Evolutionary conservation across 768 basidiomycete genomes (phyloP).

Genomic region (Cyathus striatus): DNA sequence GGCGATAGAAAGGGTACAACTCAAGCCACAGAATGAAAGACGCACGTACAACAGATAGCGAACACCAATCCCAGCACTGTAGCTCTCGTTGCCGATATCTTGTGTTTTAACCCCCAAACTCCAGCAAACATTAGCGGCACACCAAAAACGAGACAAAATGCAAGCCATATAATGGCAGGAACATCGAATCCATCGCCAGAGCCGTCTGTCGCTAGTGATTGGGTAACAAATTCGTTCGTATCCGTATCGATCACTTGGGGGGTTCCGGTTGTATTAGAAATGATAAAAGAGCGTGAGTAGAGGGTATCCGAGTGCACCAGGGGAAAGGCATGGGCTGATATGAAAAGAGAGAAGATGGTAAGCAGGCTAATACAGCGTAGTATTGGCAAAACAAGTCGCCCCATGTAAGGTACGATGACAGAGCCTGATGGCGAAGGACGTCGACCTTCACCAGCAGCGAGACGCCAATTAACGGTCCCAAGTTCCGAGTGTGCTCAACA

Average conservation of each 20-base stretch:
- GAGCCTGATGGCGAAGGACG: no score
- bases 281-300: constrained; percentile 7
- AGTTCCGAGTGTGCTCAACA: no score
- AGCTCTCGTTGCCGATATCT: constrained; percentile 52
- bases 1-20: neutral
- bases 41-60: constrained; percentile 36
- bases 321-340: no score
- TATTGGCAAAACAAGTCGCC: no score
- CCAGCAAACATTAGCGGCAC: constrained; percentile 50
- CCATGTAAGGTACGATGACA: no score
- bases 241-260: constrained; percentile 37
- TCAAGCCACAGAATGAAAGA: constrained; percentile 1
- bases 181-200: constrained; percentile 40
- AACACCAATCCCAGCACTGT: constrained; percentile 47
- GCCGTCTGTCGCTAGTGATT: constrained; percentile 57
- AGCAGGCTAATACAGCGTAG: no score
- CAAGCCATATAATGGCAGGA: constrained; percentile 55
- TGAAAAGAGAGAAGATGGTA: no score
- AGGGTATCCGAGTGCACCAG: constrained; percentile 1
- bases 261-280: constrained; percentile 32
- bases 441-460: no score
- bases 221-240: constrained; percentile 39
- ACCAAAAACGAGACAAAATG: constrained; percentile 46
- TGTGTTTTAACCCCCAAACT: no score
- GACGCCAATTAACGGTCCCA: no score